Base-by-base conservation (phyloP, 441 rosid genomes). In the Metrosideros polymorpha region DNA sequence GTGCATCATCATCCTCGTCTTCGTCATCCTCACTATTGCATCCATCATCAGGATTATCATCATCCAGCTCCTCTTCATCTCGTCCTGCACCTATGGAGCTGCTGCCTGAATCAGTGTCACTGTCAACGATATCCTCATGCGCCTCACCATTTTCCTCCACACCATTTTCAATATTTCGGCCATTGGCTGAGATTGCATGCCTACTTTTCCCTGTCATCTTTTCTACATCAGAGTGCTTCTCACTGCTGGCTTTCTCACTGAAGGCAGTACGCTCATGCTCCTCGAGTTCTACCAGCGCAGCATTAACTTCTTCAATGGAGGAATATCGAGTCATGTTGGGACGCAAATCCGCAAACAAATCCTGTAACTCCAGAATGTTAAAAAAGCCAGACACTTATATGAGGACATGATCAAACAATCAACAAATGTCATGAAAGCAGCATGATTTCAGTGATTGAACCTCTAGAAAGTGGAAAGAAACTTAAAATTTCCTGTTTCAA, bases 311-410 rank as follows among this genome's bases (percentile, higher is more conserved):
- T 88, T 98, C 99, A 83, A 93, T 89, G 87, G 98, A 94, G 61
- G 92, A 86, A 83, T 93, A 93, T 83, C 99, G 96, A 63, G 87
- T 96, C 95, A 96, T 95, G 87, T 92, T 95, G 89, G 99, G 96
- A 86, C 99, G 97, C 85, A 98, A 89, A 29, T 94, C 99, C 1
- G 95, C 99, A 91, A 97, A 97, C 76, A 98, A 91, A 93, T 98
- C 99, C 99, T 98, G 96, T 87, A 55, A 51, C 77, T 82, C 85
- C 91, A 84, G 82, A 24, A 79, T 75, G 82, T 91, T 91, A 71
- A 71, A 71, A 71, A 10, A n/a, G 39, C 79, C n/a, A 7, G 22
- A 30, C n/a, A 71, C 47, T 22, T 10, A 24, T 22, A 71, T 71
- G 47, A 71, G 47, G 79, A 66, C 42, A 35, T 6, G 14, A 35